These are phyloP conservation scores for Aspergillus calidoustus DNA, from an alignment of 2,329 filamentous ascomycete species.

Conservation along the genomic window DNA sequence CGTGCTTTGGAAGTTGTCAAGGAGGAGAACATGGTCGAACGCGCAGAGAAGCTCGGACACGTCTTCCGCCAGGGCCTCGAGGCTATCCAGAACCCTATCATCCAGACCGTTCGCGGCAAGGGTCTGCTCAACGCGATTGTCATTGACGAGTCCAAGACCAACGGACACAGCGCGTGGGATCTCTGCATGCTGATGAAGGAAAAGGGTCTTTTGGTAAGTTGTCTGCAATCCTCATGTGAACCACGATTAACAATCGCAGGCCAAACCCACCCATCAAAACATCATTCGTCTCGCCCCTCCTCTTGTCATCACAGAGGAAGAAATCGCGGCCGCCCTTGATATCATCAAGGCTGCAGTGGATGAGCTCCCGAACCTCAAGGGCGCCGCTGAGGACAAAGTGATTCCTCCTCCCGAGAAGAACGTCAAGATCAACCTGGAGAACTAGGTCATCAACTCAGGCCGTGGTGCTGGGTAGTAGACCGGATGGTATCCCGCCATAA, in stretches of 20 bases:
- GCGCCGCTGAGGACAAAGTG: constrained; percentile 59
- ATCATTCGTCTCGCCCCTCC: constrained; percentile 98
- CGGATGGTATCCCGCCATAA: not conserved
- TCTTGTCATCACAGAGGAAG: constrained; percentile 86
- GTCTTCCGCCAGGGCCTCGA: constrained; percentile 79
- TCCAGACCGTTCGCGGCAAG: constrained; percentile 85
- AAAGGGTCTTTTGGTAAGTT: constrained; percentile 86
- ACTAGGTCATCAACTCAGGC: constrained; percentile 40
- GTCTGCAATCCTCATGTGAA: not conserved
- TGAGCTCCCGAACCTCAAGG: constrained; percentile 75
- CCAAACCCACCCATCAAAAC: constrained; percentile 97
- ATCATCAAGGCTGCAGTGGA: constrained; percentile 82
- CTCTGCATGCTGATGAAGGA: constrained; percentile 93
- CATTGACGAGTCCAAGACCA: constrained; percentile 86
- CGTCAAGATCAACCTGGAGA: constrained; percentile 63
- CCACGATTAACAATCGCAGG: constrained; percentile 57
- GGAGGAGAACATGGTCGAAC: constrained; percentile 85
- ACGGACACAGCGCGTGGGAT: constrained; percentile 91
- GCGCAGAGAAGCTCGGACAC: constrained; percentile 78
- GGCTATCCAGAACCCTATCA: constrained; percentile 77
- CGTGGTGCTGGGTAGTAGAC: constrained; percentile 6
- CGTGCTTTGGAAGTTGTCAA: constrained; percentile 91
- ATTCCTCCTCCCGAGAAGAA: constrained; percentile 65
- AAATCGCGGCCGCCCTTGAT: constrained; percentile 75
- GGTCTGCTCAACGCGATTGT: constrained; percentile 94